phyloP scores from a whole-genome alignment of 768 basidiomycete species.

The Boletus huronensis region DNA sequence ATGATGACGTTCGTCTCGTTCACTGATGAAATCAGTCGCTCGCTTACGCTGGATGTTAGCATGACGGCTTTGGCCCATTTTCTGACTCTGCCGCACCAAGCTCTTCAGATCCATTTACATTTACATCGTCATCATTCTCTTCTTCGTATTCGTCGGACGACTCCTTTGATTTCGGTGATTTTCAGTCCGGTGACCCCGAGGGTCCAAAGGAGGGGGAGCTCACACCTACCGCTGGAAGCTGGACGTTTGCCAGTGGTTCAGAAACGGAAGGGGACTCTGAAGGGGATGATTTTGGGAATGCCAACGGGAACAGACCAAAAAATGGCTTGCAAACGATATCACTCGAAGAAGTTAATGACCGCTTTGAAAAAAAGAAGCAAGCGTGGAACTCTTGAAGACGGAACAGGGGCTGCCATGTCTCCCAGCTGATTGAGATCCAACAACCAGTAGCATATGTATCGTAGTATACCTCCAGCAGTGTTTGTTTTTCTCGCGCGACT shows the following conservation, averaged over 20 bases:
- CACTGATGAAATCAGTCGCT: neutral
- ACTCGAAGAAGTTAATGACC: constrained; percentile 23
- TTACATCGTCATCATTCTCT: constrained; percentile 40
- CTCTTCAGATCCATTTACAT: constrained; percentile 53
- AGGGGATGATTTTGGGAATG: constrained; percentile 30
- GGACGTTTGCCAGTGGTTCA: constrained; percentile 57
- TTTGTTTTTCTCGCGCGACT: constrained; percentile 6
- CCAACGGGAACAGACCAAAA: constrained; percentile 7
- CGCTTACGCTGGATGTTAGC: constrained; percentile 22
- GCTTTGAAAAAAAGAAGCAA: constrained; percentile 16
- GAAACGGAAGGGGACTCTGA: constrained; percentile 31
- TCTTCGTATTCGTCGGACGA: constrained; percentile 62
- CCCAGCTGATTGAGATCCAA: neutral
- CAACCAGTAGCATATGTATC: constrained; percentile 3
- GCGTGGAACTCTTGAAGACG: constrained; percentile 15
- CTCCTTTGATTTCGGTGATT: constrained; percentile 78
- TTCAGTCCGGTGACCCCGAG: constrained; percentile 48
- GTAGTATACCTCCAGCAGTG: constrained; percentile 18
- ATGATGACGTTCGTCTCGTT: constrained; percentile 46
- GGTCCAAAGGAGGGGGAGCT: constrained; percentile 39
- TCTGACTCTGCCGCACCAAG: constrained; percentile 56
- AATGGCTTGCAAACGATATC: constrained; percentile 29
- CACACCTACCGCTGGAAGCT: constrained; percentile 66
- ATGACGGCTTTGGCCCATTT: constrained; percentile 80
- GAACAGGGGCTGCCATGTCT: neutral